phyloP scores from a whole-genome alignment of 129 eudicot species.

The Helianthus tuberosus region DNA sequence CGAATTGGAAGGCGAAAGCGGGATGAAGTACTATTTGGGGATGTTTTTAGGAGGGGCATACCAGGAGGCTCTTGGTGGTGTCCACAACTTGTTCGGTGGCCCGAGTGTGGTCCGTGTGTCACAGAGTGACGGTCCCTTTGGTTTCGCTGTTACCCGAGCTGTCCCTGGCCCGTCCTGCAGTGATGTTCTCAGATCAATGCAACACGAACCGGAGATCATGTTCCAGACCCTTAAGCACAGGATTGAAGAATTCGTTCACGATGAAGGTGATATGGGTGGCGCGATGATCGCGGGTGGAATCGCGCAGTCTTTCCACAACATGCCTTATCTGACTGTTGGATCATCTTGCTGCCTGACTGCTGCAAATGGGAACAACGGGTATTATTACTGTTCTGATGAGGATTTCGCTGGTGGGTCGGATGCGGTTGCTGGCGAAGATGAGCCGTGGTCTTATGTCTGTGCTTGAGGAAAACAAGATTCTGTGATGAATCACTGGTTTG shows the following conservation, averaged over 20 bases:
- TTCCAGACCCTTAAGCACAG: constrained; percentile 90
- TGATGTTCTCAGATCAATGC: constrained; percentile 92
- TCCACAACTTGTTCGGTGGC: constrained; percentile 93
- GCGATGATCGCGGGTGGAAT: constrained; percentile 54
- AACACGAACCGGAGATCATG: constrained; percentile 96
- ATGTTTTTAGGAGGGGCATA: constrained; percentile 99
- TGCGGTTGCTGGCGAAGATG: constrained; percentile 64
- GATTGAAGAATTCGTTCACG: constrained; percentile 63
- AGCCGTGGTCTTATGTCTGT: constrained; percentile 80
- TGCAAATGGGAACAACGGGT: constrained; percentile 51
- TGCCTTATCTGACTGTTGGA: constrained; percentile 72
- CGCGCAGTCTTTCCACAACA: constrained; percentile 72
- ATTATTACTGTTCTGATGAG: constrained; percentile 61
- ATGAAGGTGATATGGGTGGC: constrained; percentile 39
- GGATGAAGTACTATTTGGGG: constrained; percentile 69
- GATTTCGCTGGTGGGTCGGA: constrained; percentile 46
- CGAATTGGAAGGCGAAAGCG: constrained; percentile 53
- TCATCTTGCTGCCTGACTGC: constrained; percentile 64
- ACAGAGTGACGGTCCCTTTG: constrained; percentile 88
- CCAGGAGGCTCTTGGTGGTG: constrained; percentile 92
- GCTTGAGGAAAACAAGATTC: constrained; percentile 50
- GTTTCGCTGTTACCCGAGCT: constrained; percentile 89
- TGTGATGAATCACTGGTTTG: constrained; percentile 16
- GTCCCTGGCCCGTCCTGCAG: constrained; percentile 77
- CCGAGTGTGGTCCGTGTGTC: constrained; percentile 92